These are phyloP conservation scores for Lactarius vividus DNA, from an alignment of 768 basidiomycete species.

Conservation along the genomic window DNA sequence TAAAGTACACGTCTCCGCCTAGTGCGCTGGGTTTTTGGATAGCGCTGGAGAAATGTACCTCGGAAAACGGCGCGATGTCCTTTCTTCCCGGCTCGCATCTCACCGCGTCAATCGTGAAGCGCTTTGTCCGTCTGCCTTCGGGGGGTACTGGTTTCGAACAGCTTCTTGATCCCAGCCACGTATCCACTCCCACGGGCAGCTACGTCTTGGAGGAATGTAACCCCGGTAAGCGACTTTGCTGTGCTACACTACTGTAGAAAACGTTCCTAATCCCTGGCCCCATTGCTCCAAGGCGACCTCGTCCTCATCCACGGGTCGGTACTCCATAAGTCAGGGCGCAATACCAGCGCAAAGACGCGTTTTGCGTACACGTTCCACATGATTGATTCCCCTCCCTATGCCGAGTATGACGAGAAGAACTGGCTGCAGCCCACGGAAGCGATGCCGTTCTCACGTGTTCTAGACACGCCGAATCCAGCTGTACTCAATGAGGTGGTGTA, in stretches of 20 bases:
- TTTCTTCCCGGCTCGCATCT: constrained; percentile 92
- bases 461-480: constrained; percentile 37
- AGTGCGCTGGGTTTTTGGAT: constrained; percentile 97
- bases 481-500: constrained; percentile 28
- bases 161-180: constrained; percentile 42
- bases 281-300: constrained; percentile 61
- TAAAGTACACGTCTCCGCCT: constrained; percentile 86
- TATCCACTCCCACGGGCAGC: constrained; percentile 38
- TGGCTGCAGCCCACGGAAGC: constrained; percentile 88
- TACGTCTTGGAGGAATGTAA: constrained; percentile 71
- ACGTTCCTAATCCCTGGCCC: not conserved
- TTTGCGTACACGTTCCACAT: constrained; percentile 97
- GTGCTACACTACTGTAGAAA: not conserved
- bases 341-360: constrained; percentile 74
- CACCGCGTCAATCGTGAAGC: constrained; percentile 66
- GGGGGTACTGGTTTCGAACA: constrained; percentile 86
- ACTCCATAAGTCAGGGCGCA: constrained; percentile 88
- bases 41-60: constrained; percentile 85
- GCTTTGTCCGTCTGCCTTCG: constrained; percentile 73
- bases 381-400: constrained; percentile 74
- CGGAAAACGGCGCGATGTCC: constrained; percentile 77
- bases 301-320: constrained; percentile 94
- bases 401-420: constrained; percentile 84
- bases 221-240: constrained; percentile 49
- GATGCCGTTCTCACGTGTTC: constrained; percentile 75